Evolutionary conservation across 192 early-diverging fungal species (phyloP), one percentile per base, ranked within the genome.

Genomic region (Backusella psychrophila): DNA sequence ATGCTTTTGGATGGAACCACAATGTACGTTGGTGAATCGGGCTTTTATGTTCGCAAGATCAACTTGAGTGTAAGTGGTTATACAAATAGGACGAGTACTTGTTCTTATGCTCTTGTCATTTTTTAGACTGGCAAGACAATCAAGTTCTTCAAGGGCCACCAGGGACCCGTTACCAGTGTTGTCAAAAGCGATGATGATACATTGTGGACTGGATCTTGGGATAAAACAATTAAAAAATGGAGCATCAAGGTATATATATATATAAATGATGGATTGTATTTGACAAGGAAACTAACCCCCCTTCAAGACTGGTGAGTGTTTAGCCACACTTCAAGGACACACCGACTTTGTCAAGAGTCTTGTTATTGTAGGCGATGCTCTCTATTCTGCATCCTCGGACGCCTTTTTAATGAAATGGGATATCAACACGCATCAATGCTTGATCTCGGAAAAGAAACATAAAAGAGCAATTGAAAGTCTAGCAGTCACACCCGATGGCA

Each of bases 121-220:
- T 38, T 65, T 5, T 78, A 91, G 90, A 86, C 86, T 6, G 82
- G 85, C 2, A 91, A 88, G 49, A 73, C 84, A 6, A 77, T 78
- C 17, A 85, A 87, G 74, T 21, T 86, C 2, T 91, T 83, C 71
- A 88, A 89, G 44, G 90, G 90, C 29, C 94, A 95, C 70, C 76
- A 76, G 6, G 94, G 93, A 19, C 94, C 94, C 11, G 90, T 92
- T 19, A 95, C 94, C 12, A 84, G 86, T 6, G 80, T 94, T 19
- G 89, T 86, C 0, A 76, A 90, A 36, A 84, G 89, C 2, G 68
- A 76, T 15, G 83, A 85, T 17, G 89, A 85, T 31, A 88, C 85
- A 6, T 90, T 96, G 23, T 88, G 95, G 68, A 97, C 94, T 1
- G 95, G 94, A 26, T 97, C 97, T 8, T 99, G 97, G 97, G 97